These are phyloP conservation scores for Botrytis cinerea DNA, from an alignment of 2,329 filamentous ascomycete genomes.

Conservation along the genomic window DNA sequence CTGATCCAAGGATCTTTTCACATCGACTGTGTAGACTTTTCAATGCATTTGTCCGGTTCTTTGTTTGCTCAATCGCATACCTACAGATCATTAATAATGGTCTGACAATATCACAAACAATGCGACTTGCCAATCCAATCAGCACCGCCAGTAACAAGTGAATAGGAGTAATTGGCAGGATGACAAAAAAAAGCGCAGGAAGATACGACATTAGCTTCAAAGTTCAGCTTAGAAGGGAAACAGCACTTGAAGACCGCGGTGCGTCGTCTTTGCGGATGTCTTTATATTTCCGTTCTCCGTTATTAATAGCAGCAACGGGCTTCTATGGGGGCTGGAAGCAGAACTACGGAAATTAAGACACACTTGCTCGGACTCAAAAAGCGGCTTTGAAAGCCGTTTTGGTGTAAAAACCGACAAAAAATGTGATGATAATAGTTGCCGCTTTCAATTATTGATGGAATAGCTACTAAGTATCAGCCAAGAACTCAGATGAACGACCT, in stretches of 20 bases:
- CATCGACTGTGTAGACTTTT: not conserved
- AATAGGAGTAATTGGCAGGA: not conserved
- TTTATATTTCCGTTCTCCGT: not conserved
- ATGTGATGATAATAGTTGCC: not conserved
- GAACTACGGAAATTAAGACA: not conserved
- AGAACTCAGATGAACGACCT: not conserved
- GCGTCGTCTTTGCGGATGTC: not conserved
- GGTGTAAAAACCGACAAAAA: not conserved
- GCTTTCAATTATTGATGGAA: not conserved
- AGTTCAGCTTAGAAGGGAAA: not conserved
- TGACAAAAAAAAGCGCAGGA: not conserved
- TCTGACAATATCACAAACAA: not conserved
- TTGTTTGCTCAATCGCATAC: not conserved
- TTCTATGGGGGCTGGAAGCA: not conserved
- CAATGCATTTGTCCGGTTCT: not conserved
- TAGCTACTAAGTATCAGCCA: not conserved
- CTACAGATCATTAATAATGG: conserved; percentile 3
- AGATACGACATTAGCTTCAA: conserved; percentile 8
- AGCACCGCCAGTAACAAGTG: not conserved
- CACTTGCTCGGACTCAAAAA: not conserved
- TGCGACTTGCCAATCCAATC: not conserved
- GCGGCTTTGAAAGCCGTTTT: not conserved
- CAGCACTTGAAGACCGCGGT: not conserved
- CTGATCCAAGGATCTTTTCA: not conserved
- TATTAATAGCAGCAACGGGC: not conserved